Evolutionary conservation across 768 basidiomycete genomes (phyloP).

Genomic region (Suillus occidentalis): DNA sequence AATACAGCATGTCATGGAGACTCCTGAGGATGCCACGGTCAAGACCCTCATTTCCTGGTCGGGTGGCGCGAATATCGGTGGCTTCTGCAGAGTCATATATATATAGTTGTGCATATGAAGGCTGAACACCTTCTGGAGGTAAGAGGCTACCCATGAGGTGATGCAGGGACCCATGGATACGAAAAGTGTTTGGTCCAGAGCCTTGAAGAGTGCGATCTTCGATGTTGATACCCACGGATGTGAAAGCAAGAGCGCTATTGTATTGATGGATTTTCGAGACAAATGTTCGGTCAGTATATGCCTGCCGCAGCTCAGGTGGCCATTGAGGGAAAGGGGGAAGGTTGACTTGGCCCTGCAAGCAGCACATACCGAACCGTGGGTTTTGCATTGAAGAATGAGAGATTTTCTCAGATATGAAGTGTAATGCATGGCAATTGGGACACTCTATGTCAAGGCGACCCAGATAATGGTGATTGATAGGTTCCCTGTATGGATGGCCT

Average conservation of each 20-base stretch:
- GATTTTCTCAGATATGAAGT: no score
- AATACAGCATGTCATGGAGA: no score
- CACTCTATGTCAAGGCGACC: no score
- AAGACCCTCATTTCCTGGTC: constrained; percentile 22
- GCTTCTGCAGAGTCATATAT: no score
- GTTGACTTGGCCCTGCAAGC: constrained; percentile 25
- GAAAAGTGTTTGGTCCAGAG: constrained; percentile 35
- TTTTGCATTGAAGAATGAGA: no score
- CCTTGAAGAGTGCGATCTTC: constrained; percentile 30
- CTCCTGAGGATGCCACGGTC: not conserved
- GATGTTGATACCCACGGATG: constrained; percentile 33
- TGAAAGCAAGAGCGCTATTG: constrained; percentile 42
- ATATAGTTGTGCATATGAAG: no score
- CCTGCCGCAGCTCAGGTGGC: constrained; percentile 14
- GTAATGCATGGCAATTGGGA: no score
- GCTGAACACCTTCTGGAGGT: no score
- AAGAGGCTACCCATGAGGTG: no score
- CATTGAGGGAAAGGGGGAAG: constrained; percentile 22
- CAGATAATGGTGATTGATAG: no score
- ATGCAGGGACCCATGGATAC: constrained; percentile 17
- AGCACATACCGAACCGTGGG: constrained; percentile 11
- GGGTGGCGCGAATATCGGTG: constrained; percentile 20
- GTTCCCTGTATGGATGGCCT: no score
- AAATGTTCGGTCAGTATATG: constrained; percentile 26
- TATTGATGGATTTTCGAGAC: constrained; percentile 39